Base-by-base conservation (phyloP, 139 green algal genomes). In the Tetradesmus obliquus region DNA sequence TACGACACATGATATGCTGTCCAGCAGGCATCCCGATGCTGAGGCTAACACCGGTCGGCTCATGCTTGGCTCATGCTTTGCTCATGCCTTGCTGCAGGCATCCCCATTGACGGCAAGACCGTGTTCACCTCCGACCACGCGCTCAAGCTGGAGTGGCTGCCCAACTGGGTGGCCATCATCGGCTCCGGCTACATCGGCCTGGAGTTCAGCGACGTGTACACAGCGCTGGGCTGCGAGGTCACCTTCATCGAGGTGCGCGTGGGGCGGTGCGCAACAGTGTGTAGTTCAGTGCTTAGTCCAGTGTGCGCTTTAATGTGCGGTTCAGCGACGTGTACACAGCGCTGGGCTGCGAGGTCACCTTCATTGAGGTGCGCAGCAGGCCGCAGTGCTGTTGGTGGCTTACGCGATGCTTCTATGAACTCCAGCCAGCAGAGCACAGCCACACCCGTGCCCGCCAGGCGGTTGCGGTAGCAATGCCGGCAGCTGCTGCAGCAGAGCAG, bases 181-280 rank as follows among this genome's bases (percentile, higher is more conserved):
- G 98, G 98, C 91, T 97, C 93, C 55, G 98, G 98, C 66, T 99
- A 99, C 97, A 99, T 99, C 91, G 98, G 98, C 53, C 97, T 99
- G 32, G 98, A 99, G 95, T 99, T 99, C 95, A 97, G 95, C 45
- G 98, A 99, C 94, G 98, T 99, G 0, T 99, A 99, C 96, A 99
- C 98, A 9, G 98, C 98, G 0, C 95, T 99, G 0, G 97, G 98
- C 17, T 96, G 93, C 17, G 97, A 99, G 91, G 98, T 99, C 84
- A 99, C 98, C 15, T 99, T 99, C 94, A 97, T 99, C 83, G 98
- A 99, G 95, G 96, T 96, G 88, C 0, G 91, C 19, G 84, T 6
- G 32, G 32, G 32, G 32, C 32, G 0, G 32, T 45, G 32, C 32
- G 0, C 0, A 45, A 58, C 1, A 58, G 55, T 60, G 54, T 55